These are phyloP conservation scores for Trypanosoma congolense DNA, from an alignment of 208 protist species.

Conservation along the genomic window DNA sequence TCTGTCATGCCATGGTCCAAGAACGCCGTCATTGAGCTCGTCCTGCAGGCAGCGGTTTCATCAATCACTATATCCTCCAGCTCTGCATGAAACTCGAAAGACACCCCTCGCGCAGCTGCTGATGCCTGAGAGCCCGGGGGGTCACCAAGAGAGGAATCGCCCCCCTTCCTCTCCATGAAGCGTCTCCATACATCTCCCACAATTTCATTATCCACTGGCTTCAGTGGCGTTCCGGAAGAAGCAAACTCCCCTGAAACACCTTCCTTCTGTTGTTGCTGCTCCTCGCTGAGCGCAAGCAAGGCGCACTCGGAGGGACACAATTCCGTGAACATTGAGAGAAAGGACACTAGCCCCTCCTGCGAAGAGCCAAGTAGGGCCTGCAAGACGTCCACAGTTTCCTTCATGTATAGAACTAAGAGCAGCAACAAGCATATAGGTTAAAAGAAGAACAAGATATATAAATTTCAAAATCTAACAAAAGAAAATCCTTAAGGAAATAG, in stretches of 20 bases:
- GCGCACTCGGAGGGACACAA: conserved; percentile 15
- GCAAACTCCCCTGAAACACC: background rate
- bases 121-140: background rate
- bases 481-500: too few relatives aligned
- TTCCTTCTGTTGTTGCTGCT: background rate
- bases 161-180: background rate
- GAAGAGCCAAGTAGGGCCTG: conserved; percentile 10
- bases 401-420: background rate
- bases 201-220: background rate
- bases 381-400: conserved; percentile 3
- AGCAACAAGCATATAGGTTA: background rate
- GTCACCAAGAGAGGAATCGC: background rate
- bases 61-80: conserved; percentile 12
- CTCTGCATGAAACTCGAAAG: too few relatives aligned
- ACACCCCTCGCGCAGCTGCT: background rate
- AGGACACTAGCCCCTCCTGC: conserved; percentile 16
- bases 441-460: conserved; percentile 4
- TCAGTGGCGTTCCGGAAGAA: background rate
- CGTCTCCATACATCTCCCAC: conserved; percentile 1
- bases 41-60: conserved; percentile 28
- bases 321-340: conserved; percentile 14
- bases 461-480: too few relatives aligned
- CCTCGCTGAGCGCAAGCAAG: conserved; percentile 1
- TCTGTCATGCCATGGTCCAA: conserved; percentile 27
- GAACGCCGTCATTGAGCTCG: conserved; percentile 41